Percentiles rank a stretch among this genome's conserved stretches.
Conservation (phyloP, 257 asterid genomes). For the Vinca minor region DNA sequence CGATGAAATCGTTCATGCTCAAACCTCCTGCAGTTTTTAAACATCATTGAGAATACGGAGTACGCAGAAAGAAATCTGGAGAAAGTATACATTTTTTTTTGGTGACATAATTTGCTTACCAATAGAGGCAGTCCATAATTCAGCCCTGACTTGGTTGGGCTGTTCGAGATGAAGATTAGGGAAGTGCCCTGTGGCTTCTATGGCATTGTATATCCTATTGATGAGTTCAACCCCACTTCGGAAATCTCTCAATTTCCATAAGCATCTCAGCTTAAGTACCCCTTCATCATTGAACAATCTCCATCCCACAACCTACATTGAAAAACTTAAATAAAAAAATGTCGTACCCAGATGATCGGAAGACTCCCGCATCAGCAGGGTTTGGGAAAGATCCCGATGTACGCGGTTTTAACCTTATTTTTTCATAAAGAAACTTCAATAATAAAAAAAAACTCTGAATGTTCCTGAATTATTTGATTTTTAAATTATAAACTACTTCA, state of each 20-base stretch:
- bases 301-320: constrained; percentile 77
- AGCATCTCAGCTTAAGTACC: constrained; percentile 42
- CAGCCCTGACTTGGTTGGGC: constrained; percentile 66
- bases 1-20: constrained; percentile 77
- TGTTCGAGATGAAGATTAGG: constrained; percentile 50
- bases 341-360: no score
- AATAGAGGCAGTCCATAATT: constrained; percentile 58
- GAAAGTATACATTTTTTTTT: no score
- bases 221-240: constrained; percentile 62
- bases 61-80: not conserved
- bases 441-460: no score
- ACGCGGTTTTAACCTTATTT: no score
- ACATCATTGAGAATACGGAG: not conserved
- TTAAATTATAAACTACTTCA: no score
- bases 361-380: no score
- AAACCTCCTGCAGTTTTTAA: constrained; percentile 65
- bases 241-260: constrained; percentile 73
- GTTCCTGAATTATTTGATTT: no score
- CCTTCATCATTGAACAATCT: constrained; percentile 48
- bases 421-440: no score
- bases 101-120: constrained; percentile 31
- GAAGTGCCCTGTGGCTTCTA: constrained; percentile 53
- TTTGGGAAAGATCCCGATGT: no score
- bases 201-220: constrained; percentile 39
- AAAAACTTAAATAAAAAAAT: no score